Evolutionary conservation across 495 filamentous ascomycete species (phyloP).

Genomic region (Hyaloscypha finlandica): DNA sequence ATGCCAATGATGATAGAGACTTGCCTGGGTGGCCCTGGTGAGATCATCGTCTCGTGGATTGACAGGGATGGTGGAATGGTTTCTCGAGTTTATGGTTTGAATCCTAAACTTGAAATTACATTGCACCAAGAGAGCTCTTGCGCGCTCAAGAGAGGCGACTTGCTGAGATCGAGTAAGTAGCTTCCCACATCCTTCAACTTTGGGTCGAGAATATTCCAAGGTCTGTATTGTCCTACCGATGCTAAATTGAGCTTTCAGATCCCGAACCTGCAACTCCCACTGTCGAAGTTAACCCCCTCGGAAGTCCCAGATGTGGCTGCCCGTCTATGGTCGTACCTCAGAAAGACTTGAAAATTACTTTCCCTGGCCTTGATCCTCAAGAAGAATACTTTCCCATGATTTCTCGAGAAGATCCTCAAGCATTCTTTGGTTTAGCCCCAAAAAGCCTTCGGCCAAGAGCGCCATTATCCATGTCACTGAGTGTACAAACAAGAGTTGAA

Average conservation of each 20-base stretch:
- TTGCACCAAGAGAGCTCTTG: slow-evolving; percentile 24
- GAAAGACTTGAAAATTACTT: not conserved
- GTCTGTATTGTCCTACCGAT: too few relatives aligned
- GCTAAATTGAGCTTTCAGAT: too few relatives aligned
- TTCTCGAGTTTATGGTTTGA: slow-evolving; percentile 9
- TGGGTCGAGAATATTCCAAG: not conserved
- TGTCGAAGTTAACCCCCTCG: too few relatives aligned
- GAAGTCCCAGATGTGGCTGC: too few relatives aligned
- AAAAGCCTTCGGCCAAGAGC: not conserved
- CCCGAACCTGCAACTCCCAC: too few relatives aligned
- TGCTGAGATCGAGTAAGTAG: slow-evolving; percentile 1
- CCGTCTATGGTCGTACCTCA: not conserved
- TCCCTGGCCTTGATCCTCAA: not conserved
- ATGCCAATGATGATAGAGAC: slow-evolving; percentile 22
- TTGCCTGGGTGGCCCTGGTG: not conserved
- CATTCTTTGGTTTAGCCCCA: not conserved
- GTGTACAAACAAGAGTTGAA: not conserved
- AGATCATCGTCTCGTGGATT: slow-evolving; percentile 18
- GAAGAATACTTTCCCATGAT: not conserved
- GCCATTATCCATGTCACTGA: not conserved
- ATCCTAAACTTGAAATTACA: slow-evolving; percentile 10
- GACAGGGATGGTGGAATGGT: slow-evolving; percentile 6
- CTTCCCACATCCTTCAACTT: not conserved
- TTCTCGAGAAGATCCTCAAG: not conserved
- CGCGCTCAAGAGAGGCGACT: slow-evolving; percentile 8